Base-by-base conservation (phyloP, 306 rosid genomes). In the Trifolium fragiferum region DNA sequence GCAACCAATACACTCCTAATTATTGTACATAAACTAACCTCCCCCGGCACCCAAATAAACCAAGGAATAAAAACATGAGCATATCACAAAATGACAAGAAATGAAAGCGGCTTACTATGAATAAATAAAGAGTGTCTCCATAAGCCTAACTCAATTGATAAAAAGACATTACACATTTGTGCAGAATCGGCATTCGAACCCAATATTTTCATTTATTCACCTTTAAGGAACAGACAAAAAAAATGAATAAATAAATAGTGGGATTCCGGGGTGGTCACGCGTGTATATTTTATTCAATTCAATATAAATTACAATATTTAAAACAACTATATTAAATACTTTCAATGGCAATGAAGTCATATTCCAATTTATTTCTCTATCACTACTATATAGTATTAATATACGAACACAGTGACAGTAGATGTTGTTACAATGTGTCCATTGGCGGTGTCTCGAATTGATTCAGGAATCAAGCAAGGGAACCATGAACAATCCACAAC, bases 231-330 rank as follows among this genome's bases (percentile, higher is more conserved):
- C n/a, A n/a, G n/a, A 23, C 25, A 23, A 23, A 23, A 2, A 23
- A 23, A 23, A 19, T 1, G 14, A 68, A 4, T 25, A 32, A 59
- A 44, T 37, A 66, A 66, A 58, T 50, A 67, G 6, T 35, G 13
- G 75, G 68, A 25, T 76, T 79, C 60, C 67, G 61, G 41, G 35
- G 43, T 25, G 27, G 57, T 63, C 83, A 61, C 57, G 77, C 72
- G 33, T 30, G 47, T 2, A 74, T 68, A 49, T 58, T 80, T 58
- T 43, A n/a, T n/a, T n/a, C n/a, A 7, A 15, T 16, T 50, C 16
- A 16, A 50, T 50, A 50, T 1, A 4, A 49, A 50, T 9, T 0
- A 50, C 57, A 8, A 50, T 50, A 50, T 6, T 50, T 50, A 50
- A 16, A 50, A 50, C 2, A 50, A 10, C 19, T 1, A n/a, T 50